These are phyloP conservation scores for Cardamine resedifolia DNA, from an alignment of 345 rosid genomes.

Conservation along the genomic window DNA sequence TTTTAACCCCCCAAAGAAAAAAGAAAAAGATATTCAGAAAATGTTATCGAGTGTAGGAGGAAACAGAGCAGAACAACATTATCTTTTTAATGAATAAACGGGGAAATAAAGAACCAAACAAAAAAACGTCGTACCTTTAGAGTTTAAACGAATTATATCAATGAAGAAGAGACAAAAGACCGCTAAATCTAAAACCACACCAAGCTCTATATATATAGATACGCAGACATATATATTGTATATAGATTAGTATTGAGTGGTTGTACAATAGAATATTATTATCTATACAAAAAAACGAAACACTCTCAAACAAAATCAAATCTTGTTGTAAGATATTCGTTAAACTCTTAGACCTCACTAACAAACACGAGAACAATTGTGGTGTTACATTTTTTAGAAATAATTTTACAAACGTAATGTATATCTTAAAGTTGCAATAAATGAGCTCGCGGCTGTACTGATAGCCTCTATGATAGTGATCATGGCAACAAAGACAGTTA, in stretches of 20 bases:
- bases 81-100: neutral
- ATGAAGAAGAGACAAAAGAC: slow-evolving; percentile 18
- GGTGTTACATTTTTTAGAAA: neutral
- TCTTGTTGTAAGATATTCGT: neutral
- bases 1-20: too few relatives aligned
- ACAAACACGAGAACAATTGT: neutral
- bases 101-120: neutral
- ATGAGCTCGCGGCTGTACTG: neutral
- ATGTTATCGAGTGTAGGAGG: neutral
- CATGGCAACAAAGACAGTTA: neutral
- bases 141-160: slow-evolving; percentile 2
- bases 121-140: neutral
- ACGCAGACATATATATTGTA: neutral
- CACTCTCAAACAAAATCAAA: neutral
- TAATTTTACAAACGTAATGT: neutral
- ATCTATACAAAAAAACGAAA: neutral
- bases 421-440: neutral
- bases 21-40: too few relatives aligned
- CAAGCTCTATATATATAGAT: neutral
- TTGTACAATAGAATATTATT: neutral
- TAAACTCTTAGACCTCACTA: neutral
- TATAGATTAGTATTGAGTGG: slow-evolving; percentile 33
- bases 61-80: neutral
- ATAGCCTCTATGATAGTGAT: neutral
- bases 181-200: slow-evolving; percentile 15